Evolutionary conservation across 441 rosid species (phyloP), one percentile per base, ranked within the genome.

Genomic region (Pelargonium cotyledonis): DNA sequence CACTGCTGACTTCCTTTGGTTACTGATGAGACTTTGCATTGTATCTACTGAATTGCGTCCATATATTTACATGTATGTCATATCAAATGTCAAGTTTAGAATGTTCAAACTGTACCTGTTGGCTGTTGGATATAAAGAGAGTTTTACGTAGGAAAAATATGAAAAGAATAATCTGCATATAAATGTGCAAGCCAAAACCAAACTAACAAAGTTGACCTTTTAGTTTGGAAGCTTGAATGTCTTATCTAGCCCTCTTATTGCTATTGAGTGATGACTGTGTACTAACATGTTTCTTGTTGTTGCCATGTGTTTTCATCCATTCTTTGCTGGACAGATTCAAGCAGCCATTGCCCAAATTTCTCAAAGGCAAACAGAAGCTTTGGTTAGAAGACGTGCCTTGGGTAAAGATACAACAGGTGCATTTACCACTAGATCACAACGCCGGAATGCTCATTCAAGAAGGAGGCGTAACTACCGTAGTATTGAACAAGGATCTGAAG

Each of bases 271-370:
- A 63, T 65, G 7, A 21, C 4, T 65, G 19, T 16, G 41, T n/a
- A 62, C 11, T 19, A 12, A 46, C 66, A 70, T 65, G 43, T 61
- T 38, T 18, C 66, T 71, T 66, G 53, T 43, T 70, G 63, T 26
- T 72, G 41, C 29, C 72, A 55, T 9, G 40, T 61, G 2, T 46
- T 72, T 58, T 26, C 73, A 61, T 29, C 73, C 63, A 71, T 70
- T 60, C 44, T 80, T 68, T 77, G 35, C 67, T 77, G 67, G 78
- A 67, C 81, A 89, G 92, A 84, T 89, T 81, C 95, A 89, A 84
- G 88, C 61, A 76, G 85, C 92, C 67, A 87, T 89, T 80, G 95
- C 92, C 18, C 80, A 85, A 74, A 80, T 87, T 74, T 78, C 84
- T 26, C 88, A 77, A 77, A 74, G 84, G 44, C 95, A 89, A 72